Evolutionary conservation across 129 eudicot genomes (phyloP).

Genomic region (Apium graveolens): DNA sequence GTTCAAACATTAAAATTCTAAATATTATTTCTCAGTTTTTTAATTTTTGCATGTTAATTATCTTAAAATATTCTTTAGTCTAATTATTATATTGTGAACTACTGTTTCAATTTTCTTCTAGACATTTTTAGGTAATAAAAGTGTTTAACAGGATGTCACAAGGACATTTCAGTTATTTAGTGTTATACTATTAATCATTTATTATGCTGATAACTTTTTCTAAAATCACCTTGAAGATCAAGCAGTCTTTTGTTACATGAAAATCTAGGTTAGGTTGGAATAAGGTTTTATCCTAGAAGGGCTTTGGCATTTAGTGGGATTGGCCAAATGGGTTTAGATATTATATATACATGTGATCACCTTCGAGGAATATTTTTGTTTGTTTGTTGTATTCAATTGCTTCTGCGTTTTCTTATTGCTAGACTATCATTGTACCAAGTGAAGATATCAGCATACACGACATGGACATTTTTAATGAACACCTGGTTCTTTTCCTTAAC

Average conservation of each 20-base stretch:
- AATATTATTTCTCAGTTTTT: background rate
- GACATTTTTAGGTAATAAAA: background rate
- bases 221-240: background rate
- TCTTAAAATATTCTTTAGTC: background rate
- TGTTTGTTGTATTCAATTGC: slow-evolving; percentile 5
- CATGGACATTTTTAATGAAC: slow-evolving; percentile 71
- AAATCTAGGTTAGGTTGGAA: background rate
- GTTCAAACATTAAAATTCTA: background rate
- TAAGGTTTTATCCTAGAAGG: background rate
- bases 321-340: background rate
- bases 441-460: slow-evolving; percentile 55
- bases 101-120: background rate
- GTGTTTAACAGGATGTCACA: background rate
- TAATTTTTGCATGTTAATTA: background rate
- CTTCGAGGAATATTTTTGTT: background rate
- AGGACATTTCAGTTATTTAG: background rate
- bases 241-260: background rate
- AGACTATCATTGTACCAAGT: slow-evolving; percentile 56
- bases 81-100: background rate
- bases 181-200: background rate
- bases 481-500: slow-evolving; percentile 59
- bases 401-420: slow-evolving; percentile 13
- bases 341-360: background rate
- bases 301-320: background rate
- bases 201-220: background rate